Evolutionary conservation across 768 basidiomycete genomes (phyloP).

Genomic region (Russula virescens): DNA sequence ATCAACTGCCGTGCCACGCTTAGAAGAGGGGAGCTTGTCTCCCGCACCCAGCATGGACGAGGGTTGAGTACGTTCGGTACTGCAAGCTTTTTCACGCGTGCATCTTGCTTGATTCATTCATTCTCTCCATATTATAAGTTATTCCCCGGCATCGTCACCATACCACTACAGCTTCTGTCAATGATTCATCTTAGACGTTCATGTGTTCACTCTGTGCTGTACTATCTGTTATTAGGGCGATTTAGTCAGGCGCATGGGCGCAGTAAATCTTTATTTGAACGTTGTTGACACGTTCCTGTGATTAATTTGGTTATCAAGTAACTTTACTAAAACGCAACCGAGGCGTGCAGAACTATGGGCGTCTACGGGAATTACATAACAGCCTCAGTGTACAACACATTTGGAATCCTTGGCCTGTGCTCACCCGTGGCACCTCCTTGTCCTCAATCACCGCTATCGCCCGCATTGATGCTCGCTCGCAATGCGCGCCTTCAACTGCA

Average conservation of each 20-base stretch:
- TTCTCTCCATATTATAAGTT: slow-evolving; percentile 19
- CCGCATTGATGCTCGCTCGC: slow-evolving; percentile 23
- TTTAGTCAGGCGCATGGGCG: not conserved
- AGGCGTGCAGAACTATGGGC: no score
- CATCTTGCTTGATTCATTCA: slow-evolving; percentile 1
- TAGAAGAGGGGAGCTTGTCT: slow-evolving; percentile 41
- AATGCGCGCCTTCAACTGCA: slow-evolving; percentile 22
- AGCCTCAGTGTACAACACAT: no score
- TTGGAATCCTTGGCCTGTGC: no score
- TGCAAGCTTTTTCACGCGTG: not conserved
- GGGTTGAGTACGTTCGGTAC: slow-evolving; percentile 19
- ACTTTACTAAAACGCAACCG: no score
- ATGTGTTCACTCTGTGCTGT: slow-evolving; percentile 5
- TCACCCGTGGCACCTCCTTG: not conserved
- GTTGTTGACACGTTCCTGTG: no score
- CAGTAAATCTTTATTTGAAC: no score
- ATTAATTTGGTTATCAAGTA: no score
- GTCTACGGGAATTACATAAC: no score
- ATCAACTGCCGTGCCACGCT: slow-evolving; percentile 29
- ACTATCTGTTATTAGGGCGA: slow-evolving; percentile 3
- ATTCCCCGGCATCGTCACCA: slow-evolving; percentile 15
- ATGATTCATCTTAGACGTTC: slow-evolving; percentile 12
- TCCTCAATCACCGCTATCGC: not conserved
- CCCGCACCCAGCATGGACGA: slow-evolving; percentile 36
- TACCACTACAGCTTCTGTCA: slow-evolving; percentile 14